Base-by-base conservation (phyloP, 2,329 filamentous ascomycete species). In the Colletotrichum falcatum region DNA sequence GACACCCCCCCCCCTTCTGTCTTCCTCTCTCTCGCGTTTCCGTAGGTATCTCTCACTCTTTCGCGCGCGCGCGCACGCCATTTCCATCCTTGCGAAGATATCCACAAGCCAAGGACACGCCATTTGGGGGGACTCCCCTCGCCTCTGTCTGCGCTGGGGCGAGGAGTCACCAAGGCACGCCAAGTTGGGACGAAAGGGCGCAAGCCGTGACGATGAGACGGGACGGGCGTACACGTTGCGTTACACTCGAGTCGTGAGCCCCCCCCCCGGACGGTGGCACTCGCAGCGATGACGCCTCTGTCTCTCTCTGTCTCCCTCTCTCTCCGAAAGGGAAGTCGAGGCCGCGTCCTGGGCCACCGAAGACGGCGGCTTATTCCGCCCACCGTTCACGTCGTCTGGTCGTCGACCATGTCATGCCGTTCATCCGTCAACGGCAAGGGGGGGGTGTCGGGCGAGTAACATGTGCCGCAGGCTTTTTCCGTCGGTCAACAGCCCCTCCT, bases 381-480 rank as follows among this genome's bases (percentile, higher is more conserved):
- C 42, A 61, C 51, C 56, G 67, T 67, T 70, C 67, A 59, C 56
- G 56, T 70, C 63, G 67, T 70, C 67, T 70, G 16, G 64, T 67
- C 35, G 51, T 56, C 26, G 33, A 30, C 33, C 33, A n/a, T 66
- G 56, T 70, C 53, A 49, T 66, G 8, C 4, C 42, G 18, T 44
- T 44, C 42, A 5, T 44, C 18, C 42, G 42, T 70, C 67, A 33
- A 62, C 44, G 60, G 49, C 35, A 20, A 44, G 65, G 58, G 62
- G 56, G n/a, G 30, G 11, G n/a, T n/a, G n/a, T n/a, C n/a, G 11
- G 23, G 46, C 14, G 56, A 70, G 42, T 4, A 44, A n/a, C 30
- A 46, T 60, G 49, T 63, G 46, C 56, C 49, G 42, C 61, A 30
- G 61, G 35, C 42, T n/a, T n/a, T n/a, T 7, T n/a, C 42, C 20